Conservation (phyloP, 768 basidiomycete species). For the Kwoniella newhampshirensis region DNA sequence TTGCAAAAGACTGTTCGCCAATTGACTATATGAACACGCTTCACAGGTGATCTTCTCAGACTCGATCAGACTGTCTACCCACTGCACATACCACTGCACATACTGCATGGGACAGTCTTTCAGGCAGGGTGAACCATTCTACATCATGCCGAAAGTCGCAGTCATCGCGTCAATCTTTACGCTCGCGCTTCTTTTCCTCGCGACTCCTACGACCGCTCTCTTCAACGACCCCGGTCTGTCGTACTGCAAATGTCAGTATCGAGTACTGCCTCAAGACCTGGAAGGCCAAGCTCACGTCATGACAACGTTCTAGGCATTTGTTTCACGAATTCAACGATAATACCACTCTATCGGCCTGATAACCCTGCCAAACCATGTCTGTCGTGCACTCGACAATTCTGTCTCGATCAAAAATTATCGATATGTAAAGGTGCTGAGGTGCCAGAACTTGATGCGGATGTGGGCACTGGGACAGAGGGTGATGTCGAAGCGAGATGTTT, state of each 20-base stretch:
- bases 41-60: too few relatives aligned
- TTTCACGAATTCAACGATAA: slow-evolving; percentile 83
- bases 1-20: too few relatives aligned
- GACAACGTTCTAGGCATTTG: slow-evolving; percentile 70
- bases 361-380: slow-evolving; percentile 86
- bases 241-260: slow-evolving; percentile 52
- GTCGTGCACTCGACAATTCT: slow-evolving; percentile 93
- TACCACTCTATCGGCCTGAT: slow-evolving; percentile 75
- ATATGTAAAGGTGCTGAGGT: slow-evolving; percentile 63
- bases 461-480: slow-evolving; percentile 89
- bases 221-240: slow-evolving; percentile 46
- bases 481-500: slow-evolving; percentile 95
- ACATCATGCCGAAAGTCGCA: background rate
- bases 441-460: slow-evolving; percentile 87
- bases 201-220: slow-evolving; percentile 21
- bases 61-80: too few relatives aligned
- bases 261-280: background rate
- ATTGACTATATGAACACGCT: too few relatives aligned
- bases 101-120: too few relatives aligned
- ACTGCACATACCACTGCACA: too few relatives aligned
- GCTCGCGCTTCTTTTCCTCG: background rate
- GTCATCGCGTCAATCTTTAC: background rate
- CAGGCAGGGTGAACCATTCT: too few relatives aligned
- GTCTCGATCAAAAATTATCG: slow-evolving; percentile 81
- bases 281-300: background rate